These are phyloP conservation scores for Hypoxylon intermedium DNA, from an alignment of 495 filamentous ascomycete species.

Conservation along the genomic window DNA sequence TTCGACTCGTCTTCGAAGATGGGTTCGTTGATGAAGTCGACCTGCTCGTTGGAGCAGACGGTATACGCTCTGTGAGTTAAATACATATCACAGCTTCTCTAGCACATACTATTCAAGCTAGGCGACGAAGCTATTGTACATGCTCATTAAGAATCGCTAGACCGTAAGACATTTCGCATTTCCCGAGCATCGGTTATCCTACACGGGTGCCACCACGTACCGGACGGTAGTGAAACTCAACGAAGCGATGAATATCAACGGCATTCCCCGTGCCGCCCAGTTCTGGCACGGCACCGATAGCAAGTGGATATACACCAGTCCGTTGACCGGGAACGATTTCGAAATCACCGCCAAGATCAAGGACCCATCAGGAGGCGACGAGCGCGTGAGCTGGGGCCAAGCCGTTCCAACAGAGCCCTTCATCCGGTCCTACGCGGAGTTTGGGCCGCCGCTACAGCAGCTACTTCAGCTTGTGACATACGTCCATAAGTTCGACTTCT, in stretches of 20 bases:
- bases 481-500: conserved; percentile 39
- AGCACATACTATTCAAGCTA: not conserved
- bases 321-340: conserved; percentile 31
- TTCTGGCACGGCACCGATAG: conserved; percentile 41
- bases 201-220: conserved; percentile 38
- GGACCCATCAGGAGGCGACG: conserved; percentile 12
- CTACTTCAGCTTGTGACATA: conserved; percentile 25
- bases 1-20: conserved; percentile 33
- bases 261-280: conserved; percentile 33
- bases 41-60: conserved; percentile 41
- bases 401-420: conserved; percentile 28
- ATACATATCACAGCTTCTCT: not conserved
- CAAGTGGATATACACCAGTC: conserved; percentile 39
- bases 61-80: conserved; percentile 37
- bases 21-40: conserved; percentile 35
- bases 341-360: conserved; percentile 33
- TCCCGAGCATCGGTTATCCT: conserved; percentile 34
- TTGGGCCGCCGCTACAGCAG: conserved; percentile 30
- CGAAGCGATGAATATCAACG: conserved; percentile 29
- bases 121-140: not conserved
- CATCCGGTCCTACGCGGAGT: conserved; percentile 24
- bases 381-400: conserved; percentile 37
- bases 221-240: conserved; percentile 32
- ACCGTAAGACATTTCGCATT: conserved; percentile 37
- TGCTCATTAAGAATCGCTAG: too few species aligned